Conservation (phyloP, 1,284 basidiomycete genomes). For the Cutaneotrichosporon curvatum region DNA sequence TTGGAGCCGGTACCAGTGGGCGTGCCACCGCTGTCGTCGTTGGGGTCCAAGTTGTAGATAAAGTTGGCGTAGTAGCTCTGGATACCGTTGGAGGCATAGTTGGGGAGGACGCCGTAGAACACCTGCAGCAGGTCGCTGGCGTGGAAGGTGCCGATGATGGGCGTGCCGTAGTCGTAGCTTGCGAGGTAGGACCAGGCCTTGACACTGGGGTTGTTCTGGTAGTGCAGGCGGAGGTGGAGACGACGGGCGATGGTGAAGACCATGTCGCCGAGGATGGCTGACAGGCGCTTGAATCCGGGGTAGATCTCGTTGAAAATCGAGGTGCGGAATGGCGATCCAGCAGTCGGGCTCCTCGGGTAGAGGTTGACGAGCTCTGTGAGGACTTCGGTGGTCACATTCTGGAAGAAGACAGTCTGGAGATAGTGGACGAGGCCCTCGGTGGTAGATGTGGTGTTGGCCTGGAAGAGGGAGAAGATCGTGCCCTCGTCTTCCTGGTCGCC, state of each 20-base stretch:
- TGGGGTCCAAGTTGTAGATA: slow-evolving; percentile 19
- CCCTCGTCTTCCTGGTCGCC: slow-evolving; percentile 24
- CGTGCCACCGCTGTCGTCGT: slow-evolving; percentile 12
- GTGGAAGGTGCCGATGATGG: slow-evolving; percentile 17
- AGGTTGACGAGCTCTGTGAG: slow-evolving; percentile 21
- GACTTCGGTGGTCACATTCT: slow-evolving; percentile 8
- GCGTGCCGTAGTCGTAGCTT: slow-evolving; percentile 12
- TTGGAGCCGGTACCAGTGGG: background rate
- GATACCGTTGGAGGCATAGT: slow-evolving; percentile 12
- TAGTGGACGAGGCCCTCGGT: slow-evolving; percentile 12
- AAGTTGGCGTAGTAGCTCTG: slow-evolving; percentile 20
- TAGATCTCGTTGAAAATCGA: slow-evolving; percentile 16
- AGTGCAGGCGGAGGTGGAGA: slow-evolving; percentile 4
- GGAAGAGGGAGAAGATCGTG: slow-evolving; percentile 22
- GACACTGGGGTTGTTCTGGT: slow-evolving; percentile 6
- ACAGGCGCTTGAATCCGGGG: slow-evolving; percentile 17
- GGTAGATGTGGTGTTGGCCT: slow-evolving; percentile 20
- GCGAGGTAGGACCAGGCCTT: slow-evolving; percentile 19
- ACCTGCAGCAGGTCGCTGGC: slow-evolving; percentile 15
- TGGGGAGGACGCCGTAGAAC: slow-evolving; percentile 15
- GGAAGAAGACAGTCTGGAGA: slow-evolving; percentile 24
- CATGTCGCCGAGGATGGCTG: slow-evolving; percentile 12
- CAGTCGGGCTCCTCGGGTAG: slow-evolving; percentile 21
- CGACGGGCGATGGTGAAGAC: slow-evolving; percentile 16
- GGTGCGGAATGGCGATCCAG: slow-evolving; percentile 20